These are phyloP conservation scores for Neofusicoccum ribis DNA, from an alignment of 2,329 filamentous ascomycete genomes.

Conservation along the genomic window DNA sequence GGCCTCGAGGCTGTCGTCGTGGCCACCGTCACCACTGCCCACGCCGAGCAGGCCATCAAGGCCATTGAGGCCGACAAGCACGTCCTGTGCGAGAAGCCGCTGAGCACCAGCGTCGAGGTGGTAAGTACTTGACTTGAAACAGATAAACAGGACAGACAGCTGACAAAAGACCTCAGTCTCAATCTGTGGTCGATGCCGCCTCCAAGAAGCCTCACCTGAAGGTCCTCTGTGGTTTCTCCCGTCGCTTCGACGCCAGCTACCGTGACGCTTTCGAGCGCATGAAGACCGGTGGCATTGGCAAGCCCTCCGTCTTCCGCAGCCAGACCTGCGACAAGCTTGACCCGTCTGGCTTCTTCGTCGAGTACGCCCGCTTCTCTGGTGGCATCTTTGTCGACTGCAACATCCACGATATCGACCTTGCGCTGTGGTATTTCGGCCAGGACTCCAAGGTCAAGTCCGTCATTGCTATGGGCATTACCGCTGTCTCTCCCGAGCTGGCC, in stretches of 20 bases:
- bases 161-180: slow-evolving; percentile 46
- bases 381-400: slow-evolving; percentile 72
- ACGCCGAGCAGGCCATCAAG: slow-evolving; percentile 59
- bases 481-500: slow-evolving; percentile 58
- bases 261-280: slow-evolving; percentile 58
- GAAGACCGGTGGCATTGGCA: slow-evolving; percentile 57
- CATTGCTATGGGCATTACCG: slow-evolving; percentile 58
- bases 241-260: slow-evolving; percentile 67
- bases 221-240: slow-evolving; percentile 67
- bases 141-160: background rate
- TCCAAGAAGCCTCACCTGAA: slow-evolving; percentile 59
- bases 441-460: slow-evolving; percentile 57
- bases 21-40: slow-evolving; percentile 56
- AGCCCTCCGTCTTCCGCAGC: slow-evolving; percentile 60
- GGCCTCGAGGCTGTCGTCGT: slow-evolving; percentile 58
- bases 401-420: slow-evolving; percentile 69
- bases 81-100: slow-evolving; percentile 61
- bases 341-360: slow-evolving; percentile 66
- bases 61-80: slow-evolving; percentile 57
- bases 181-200: slow-evolving; percentile 61
- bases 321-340: slow-evolving; percentile 70
- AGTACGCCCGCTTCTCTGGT: slow-evolving; percentile 64
- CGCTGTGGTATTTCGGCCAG: slow-evolving; percentile 63
- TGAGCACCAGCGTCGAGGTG: slow-evolving; percentile 60
- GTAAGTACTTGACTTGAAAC: slow-evolving; percentile 41